These are phyloP conservation scores for Puccinia horiana DNA, from an alignment of 1,284 basidiomycete genomes.

Conservation along the genomic window DNA sequence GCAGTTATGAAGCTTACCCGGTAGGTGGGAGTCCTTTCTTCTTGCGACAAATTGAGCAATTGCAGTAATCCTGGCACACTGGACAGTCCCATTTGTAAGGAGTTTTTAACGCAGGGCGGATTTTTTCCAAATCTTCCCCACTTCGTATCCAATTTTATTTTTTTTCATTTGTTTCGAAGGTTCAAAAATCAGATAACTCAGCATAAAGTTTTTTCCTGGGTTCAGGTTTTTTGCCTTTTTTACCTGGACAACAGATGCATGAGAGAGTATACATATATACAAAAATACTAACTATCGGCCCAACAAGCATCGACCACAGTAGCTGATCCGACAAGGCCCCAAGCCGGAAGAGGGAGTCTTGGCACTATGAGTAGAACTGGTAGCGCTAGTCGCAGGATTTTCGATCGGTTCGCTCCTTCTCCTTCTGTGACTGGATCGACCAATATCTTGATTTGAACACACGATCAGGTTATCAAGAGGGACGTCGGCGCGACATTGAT, in stretches of 20 bases:
- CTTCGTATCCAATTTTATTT: slow-evolving; percentile 2
- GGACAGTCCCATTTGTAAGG: slow-evolving; percentile 44
- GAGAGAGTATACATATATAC: not conserved
- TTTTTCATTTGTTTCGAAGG: not conserved
- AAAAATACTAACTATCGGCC: slow-evolving; percentile 44
- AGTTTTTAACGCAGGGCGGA: slow-evolving; percentile 14
- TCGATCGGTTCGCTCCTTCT: slow-evolving; percentile 3
- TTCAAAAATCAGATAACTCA: not conserved
- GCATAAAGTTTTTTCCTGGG: not conserved
- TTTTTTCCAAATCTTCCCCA: slow-evolving; percentile 38
- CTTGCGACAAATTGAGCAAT: slow-evolving; percentile 47
- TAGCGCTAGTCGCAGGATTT: not conserved
- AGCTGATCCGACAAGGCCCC: slow-evolving; percentile 25
- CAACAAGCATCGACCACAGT: slow-evolving; percentile 40
- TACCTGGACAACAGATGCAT: not conserved
- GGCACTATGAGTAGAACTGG: not conserved
- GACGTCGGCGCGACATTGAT: slow-evolving; percentile 42
- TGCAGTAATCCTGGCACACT: slow-evolving; percentile 48
- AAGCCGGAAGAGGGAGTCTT: not conserved
- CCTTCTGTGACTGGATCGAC: not conserved
- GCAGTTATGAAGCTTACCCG: slow-evolving; percentile 24
- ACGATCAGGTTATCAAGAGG: slow-evolving; percentile 23
- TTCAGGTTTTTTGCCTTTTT: not conserved
- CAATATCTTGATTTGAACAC: slow-evolving; percentile 26
- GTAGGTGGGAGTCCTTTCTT: slow-evolving; percentile 46